These are phyloP conservation scores for Sporothrix humicola DNA, from an alignment of 2,329 filamentous ascomycete species.

Conservation along the genomic window DNA sequence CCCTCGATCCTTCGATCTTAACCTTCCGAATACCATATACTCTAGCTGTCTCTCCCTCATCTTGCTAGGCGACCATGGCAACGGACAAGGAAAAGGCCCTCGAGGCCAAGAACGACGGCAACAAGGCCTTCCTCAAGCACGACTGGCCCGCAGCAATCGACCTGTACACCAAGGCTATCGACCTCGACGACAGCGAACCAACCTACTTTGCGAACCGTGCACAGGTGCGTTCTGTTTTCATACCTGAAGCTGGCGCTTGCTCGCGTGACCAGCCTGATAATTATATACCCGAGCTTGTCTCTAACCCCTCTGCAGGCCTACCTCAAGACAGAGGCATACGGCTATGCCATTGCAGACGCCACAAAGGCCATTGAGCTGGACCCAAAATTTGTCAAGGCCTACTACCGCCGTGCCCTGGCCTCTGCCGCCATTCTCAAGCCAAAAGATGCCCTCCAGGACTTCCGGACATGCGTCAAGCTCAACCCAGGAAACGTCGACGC, in stretches of 20 bases:
- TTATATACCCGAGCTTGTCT: no score
- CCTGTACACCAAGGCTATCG: constrained; percentile 86
- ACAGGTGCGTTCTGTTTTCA: constrained; percentile 66
- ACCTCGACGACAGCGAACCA: constrained; percentile 79
- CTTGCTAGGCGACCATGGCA: constrained; percentile 39
- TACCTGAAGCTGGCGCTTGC: not conserved
- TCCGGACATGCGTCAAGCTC: constrained; percentile 86
- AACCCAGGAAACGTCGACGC: constrained; percentile 89
- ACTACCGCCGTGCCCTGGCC: constrained; percentile 90
- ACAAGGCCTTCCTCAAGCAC: constrained; percentile 86
- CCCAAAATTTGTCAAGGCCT: constrained; percentile 88
- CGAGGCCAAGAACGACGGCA: constrained; percentile 90
- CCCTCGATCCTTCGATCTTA: not conserved
- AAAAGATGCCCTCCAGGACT: constrained; percentile 87
- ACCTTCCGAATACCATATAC: not conserved
- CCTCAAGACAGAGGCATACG: constrained; percentile 94
- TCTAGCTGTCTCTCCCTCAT: not conserved
- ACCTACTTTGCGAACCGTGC: constrained; percentile 94
- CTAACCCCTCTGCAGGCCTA: constrained; percentile 66
- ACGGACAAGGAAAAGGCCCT: constrained; percentile 69
- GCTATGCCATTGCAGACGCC: constrained; percentile 89
- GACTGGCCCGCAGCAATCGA: constrained; percentile 85
- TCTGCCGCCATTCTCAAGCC: constrained; percentile 90
- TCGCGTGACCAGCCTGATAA: not conserved
- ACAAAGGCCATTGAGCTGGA: constrained; percentile 91